Base-by-base conservation (phyloP, 1,284 basidiomycete genomes). In the Porodaedalea pini region DNA sequence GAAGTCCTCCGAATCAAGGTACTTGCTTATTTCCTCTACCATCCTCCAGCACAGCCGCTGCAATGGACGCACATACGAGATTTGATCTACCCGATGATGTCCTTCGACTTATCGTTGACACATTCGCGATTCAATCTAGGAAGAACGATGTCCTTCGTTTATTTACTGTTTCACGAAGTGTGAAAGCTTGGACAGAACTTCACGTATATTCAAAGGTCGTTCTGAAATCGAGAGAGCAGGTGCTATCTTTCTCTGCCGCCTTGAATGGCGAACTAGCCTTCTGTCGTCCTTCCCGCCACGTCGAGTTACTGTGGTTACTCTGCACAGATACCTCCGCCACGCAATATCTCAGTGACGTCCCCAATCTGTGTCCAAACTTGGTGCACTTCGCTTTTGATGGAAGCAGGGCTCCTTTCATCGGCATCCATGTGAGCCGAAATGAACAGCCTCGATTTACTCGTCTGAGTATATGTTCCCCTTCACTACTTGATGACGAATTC, bases 371-470 rank as follows among this genome's bases (percentile, higher is more conserved):
- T 37, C 56, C 40, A 8, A 57, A 57, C 15, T 25, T 57, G n/a
- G 25, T 52, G 10, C 56, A 51, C 36, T 39, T 57, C 32, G 56
- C 56, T 13, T 57, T 57, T 21, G 56, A 57, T 36, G 50, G 41
- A 27, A 31, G 36, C 21, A n/a, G 19, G 15, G 40, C 40, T 8
- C 37, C 40, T n/a, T 51, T 34, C 25, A 29, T 31, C 10, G 23
- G 7, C 37, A 21, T n/a, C 29, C 39, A 15, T 27, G 45, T 19
- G 8, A 37, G n/a, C 44, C 27, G 17, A 19, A 36, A 25, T 25
- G n/a, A 11, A 17, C 5, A 10, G 10, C 15, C 36, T 36, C 41
- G 17, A 17, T 31, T 51, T 19, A 36, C 40, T 31, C 48, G 49
- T 19, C 41, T 57, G 19, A 57, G 49, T 10, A 51, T 45, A n/a